Percentiles rank a stretch among this genome's conserved stretches.
phyloP scores from a whole-genome alignment of 345 rosid genomes.

The Arabis alpina region DNA sequence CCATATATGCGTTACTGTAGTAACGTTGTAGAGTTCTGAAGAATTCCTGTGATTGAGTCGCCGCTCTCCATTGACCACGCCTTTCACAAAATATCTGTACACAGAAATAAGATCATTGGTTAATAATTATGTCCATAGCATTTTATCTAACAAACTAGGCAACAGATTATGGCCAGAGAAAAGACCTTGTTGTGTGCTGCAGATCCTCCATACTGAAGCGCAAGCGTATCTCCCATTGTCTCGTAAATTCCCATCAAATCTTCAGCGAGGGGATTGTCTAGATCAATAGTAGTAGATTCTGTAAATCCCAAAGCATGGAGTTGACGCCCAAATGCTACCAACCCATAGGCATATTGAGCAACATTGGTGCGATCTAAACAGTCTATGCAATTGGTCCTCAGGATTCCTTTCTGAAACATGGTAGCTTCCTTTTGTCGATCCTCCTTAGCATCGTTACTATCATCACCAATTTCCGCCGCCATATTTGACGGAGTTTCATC shows the following conservation, averaged over 20 bases:
- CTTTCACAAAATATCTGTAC: conserved; percentile 87
- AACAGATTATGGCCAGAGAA: conserved; percentile 9
- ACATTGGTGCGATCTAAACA: conserved; percentile 97
- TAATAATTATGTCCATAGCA: not conserved
- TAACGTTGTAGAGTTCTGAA: conserved; percentile 87
- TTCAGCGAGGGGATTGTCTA: conserved; percentile 75
- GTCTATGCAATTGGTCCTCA: conserved; percentile 98
- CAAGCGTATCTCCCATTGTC: conserved; percentile 96
- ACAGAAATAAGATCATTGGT: conserved; percentile 26
- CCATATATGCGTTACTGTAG: conserved; percentile 90
- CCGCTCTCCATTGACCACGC: conserved; percentile 99
- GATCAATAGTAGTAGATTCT: conserved; percentile 58
- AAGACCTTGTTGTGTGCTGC: conserved; percentile 96
- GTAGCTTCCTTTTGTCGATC: conserved; percentile 45
- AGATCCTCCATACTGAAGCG: conserved; percentile 96
- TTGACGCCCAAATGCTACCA: conserved; percentile 85
- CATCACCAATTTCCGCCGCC: conserved; percentile 41
- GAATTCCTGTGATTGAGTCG: conserved; percentile 94
- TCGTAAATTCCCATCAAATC: conserved; percentile 81
- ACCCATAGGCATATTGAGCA: conserved; percentile 91
- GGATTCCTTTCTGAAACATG: conserved; percentile 76
- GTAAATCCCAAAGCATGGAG: conserved; percentile 63
- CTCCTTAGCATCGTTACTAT: conserved; percentile 35
- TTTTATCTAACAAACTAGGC: conserved; percentile 16
- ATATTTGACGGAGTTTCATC: conserved; percentile 41